Evolutionary conservation across 2,329 filamentous ascomycete species (phyloP).

Genomic region (Penicillium sp.): DNA sequence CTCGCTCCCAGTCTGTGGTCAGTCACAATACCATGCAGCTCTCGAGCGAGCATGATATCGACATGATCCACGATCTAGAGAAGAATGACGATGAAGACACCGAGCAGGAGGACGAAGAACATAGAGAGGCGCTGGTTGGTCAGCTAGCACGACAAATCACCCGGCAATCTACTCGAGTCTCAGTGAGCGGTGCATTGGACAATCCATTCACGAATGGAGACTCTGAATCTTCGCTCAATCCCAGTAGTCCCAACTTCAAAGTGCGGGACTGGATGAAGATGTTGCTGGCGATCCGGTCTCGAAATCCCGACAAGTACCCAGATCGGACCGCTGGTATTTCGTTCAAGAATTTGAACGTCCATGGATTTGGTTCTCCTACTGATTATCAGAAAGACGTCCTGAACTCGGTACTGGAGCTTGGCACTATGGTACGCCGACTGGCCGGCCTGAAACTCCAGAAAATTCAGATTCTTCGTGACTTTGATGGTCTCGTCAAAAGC

Average conservation of each 20-base stretch:
- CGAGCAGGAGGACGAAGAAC: background rate
- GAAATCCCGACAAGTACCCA: conserved; percentile 16
- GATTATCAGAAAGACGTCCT: conserved; percentile 66
- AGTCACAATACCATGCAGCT: background rate
- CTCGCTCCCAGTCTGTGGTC: background rate
- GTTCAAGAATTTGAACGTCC: conserved; percentile 63
- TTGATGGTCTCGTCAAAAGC: background rate
- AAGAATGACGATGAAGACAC: background rate
- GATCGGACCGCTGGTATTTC: conserved; percentile 55
- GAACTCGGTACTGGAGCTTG: conserved; percentile 48
- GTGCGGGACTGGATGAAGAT: conserved; percentile 23
- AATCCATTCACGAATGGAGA: conserved; percentile 20
- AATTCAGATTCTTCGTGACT: background rate
- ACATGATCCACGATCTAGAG: background rate
- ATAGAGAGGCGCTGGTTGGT: background rate
- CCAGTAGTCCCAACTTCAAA: conserved; percentile 22
- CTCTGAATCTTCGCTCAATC: conserved; percentile 21
- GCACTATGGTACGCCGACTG: background rate
- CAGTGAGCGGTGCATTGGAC: conserved; percentile 11
- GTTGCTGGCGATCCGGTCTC: conserved; percentile 20
- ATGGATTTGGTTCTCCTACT: conserved; percentile 62
- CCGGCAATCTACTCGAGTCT: conserved; percentile 22
- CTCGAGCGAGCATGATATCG: background rate
- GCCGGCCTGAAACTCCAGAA: background rate
- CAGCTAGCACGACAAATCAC: conserved; percentile 14